Conservation (phyloP, 106 monocot species). For the Acanthochlamys bracteata region DNA sequence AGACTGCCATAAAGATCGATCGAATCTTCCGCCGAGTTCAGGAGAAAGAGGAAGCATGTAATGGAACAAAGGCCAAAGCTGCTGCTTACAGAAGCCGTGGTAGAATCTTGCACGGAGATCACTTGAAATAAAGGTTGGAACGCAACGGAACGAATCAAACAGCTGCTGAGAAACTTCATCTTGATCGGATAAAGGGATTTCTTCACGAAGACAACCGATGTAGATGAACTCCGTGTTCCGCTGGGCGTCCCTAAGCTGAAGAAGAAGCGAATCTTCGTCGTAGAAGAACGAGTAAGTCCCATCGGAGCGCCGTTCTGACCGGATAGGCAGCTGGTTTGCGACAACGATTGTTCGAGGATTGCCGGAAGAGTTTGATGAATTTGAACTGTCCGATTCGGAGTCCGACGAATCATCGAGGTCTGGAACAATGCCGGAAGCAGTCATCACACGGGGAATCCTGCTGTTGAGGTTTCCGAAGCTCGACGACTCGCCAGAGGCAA, state of each 20-base stretch:
- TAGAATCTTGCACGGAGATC: constrained; percentile 48
- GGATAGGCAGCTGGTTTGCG: constrained; percentile 63
- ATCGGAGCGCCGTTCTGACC: constrained; percentile 20
- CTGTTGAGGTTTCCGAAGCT: constrained; percentile 27
- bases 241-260: constrained; percentile 38
- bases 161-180: constrained; percentile 44
- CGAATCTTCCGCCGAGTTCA: constrained; percentile 50
- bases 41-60: constrained; percentile 74
- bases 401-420: constrained; percentile 30
- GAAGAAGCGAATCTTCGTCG: constrained; percentile 53
- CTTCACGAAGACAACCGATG: constrained; percentile 54
- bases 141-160: constrained; percentile 45
- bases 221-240: constrained; percentile 50
- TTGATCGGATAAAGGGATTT: constrained; percentile 45
- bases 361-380: constrained; percentile 22
- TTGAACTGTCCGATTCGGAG: constrained; percentile 11
- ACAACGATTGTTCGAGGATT: constrained; percentile 50
- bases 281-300: constrained; percentile 29
- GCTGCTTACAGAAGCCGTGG: constrained; percentile 72
- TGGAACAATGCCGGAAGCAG: constrained; percentile 46
- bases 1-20: constrained; percentile 49
- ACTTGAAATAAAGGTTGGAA: constrained; percentile 45
- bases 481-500: constrained; percentile 46
- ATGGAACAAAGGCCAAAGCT: constrained; percentile 75
- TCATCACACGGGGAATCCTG: constrained; percentile 48